These are phyloP conservation scores for Tolypocladium nubicola DNA, from an alignment of 2,329 filamentous ascomycete species.

Conservation along the genomic window DNA sequence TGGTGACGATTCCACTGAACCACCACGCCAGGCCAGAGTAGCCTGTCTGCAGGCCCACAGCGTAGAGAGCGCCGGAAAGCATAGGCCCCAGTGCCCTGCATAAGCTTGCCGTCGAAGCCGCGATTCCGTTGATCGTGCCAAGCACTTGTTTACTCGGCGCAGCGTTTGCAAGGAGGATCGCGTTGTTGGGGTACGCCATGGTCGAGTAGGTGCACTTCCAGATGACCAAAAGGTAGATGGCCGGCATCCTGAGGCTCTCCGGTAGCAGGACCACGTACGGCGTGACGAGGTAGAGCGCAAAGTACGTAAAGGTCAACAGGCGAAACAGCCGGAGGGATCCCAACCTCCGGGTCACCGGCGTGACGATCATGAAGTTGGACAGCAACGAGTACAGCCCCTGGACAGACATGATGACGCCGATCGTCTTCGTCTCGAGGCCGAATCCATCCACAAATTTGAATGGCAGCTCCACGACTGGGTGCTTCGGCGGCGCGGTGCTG, in stretches of 20 bases:
- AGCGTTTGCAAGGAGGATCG: slow-evolving; percentile 81
- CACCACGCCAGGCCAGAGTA: slow-evolving; percentile 92
- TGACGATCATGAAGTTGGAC: slow-evolving; percentile 76
- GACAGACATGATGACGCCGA: slow-evolving; percentile 78
- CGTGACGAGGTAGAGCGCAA: slow-evolving; percentile 74
- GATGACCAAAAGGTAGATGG: slow-evolving; percentile 67
- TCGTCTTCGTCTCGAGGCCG: slow-evolving; percentile 68
- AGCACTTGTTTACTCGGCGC: slow-evolving; percentile 76
- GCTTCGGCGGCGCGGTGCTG: slow-evolving; percentile 50
- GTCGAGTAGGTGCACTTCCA: slow-evolving; percentile 92
- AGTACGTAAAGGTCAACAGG: slow-evolving; percentile 72
- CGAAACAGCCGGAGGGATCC: slow-evolving; percentile 77
- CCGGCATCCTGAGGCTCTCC: slow-evolving; percentile 55
- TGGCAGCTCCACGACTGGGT: slow-evolving; percentile 50
- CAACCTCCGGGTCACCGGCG: slow-evolving; percentile 61
- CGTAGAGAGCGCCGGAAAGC: slow-evolving; percentile 75
- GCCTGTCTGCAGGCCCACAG: slow-evolving; percentile 65
- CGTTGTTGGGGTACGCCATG: slow-evolving; percentile 82
- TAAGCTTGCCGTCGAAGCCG: slow-evolving; percentile 81
- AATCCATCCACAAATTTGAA: slow-evolving; percentile 89
- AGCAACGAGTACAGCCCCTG: slow-evolving; percentile 87
- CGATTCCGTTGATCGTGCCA: slow-evolving; percentile 86
- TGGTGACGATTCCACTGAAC: slow-evolving; percentile 68
- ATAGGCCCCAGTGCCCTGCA: slow-evolving; percentile 84
- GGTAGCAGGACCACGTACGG: slow-evolving; percentile 86